Conservation (phyloP, 495 filamentous ascomycete species). For the Clohesyomyces aquaticus region DNA sequence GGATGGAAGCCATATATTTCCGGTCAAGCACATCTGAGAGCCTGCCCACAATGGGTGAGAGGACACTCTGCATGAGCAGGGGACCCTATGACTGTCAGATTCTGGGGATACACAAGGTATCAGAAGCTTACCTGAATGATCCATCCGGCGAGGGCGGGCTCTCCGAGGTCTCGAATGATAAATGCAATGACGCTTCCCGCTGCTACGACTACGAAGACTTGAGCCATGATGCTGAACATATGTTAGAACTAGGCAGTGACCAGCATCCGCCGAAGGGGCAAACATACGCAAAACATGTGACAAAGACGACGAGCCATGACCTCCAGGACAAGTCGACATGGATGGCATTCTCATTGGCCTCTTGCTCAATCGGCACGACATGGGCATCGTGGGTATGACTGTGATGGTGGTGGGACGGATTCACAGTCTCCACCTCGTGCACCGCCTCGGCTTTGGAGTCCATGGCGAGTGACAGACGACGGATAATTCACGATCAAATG, state of each 20-base stretch:
- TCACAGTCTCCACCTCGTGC: constrained; percentile 10
- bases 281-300: constrained; percentile 39
- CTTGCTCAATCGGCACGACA: constrained; percentile 25
- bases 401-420: background rate
- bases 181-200: constrained; percentile 60
- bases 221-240: constrained; percentile 43
- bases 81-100: constrained; percentile 47
- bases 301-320: constrained; percentile 45
- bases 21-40: constrained; percentile 60
- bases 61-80: constrained; percentile 53
- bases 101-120: background rate
- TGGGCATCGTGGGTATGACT: constrained; percentile 2
- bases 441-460: constrained; percentile 13
- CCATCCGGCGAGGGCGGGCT: constrained; percentile 56
- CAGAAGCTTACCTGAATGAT: constrained; percentile 50
- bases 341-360: constrained; percentile 27
- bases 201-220: constrained; percentile 60
- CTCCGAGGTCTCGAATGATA: constrained; percentile 57
- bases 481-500: no score
- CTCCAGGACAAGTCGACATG: constrained; percentile 44
- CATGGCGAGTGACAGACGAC: constrained; percentile 8
- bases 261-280: no score
- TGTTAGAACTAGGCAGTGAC: no score
- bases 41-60: constrained; percentile 58
- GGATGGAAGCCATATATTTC: constrained; percentile 55